phyloP scores from a whole-genome alignment of 345 rosid genomes.

The Boechera divaricarpa region DNA sequence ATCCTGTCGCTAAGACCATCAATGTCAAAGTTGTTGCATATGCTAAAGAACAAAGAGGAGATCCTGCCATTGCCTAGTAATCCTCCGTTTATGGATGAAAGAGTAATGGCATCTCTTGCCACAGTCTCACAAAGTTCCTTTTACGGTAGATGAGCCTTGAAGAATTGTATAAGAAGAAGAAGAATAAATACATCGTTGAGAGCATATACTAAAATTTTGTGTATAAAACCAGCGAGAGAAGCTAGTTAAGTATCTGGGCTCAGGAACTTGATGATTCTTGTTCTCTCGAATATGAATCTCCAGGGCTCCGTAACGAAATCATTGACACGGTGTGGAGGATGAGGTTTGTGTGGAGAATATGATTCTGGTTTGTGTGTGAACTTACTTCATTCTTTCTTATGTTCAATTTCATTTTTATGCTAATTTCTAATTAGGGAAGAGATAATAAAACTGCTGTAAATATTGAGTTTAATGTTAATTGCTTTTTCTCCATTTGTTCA shows the following conservation, averaged over 20 bases:
- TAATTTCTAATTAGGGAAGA: no score
- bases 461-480: no score
- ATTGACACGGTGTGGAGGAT: no score
- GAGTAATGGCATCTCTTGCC: conserved; percentile 79
- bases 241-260: neutral
- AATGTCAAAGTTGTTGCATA: conserved; percentile 75
- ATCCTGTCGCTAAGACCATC: conserved; percentile 69
- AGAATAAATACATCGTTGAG: neutral
- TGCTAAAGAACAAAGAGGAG: conserved; percentile 73
- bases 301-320: no score
- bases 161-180: neutral
- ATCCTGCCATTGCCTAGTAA: conserved; percentile 67
- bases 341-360: no score
- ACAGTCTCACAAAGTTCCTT: conserved; percentile 68
- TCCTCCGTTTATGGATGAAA: conserved; percentile 90
- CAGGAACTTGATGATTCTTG: no score
- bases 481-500: no score
- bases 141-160: conserved; percentile 63
- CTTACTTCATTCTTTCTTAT: no score
- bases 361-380: no score
- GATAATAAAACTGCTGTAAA: no score
- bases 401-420: no score
- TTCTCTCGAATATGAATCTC: no score
- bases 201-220: conserved; percentile 20
- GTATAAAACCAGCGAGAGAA: conserved; percentile 15